A percentile compares a stretch with the other conserved stretches of the same genome.
phyloP scores from a whole-genome alignment of 2,329 filamentous ascomycete genomes.

The Helicocarpus griseus region DNA sequence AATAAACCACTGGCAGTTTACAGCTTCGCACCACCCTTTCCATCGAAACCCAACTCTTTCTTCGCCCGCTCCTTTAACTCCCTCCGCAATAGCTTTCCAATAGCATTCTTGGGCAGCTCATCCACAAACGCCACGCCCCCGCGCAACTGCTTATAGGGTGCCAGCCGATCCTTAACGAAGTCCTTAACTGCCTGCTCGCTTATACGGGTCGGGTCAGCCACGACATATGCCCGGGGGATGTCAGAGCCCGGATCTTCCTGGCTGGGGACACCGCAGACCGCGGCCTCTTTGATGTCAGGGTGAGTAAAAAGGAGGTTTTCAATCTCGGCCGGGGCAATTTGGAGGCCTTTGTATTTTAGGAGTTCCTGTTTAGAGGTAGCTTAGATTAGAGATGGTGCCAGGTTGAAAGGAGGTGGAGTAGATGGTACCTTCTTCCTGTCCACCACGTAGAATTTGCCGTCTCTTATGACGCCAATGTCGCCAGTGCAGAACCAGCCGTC shows the following conservation, averaged over 20 bases:
- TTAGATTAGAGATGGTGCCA: neutral
- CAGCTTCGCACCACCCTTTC: neutral
- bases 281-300: conserved; percentile 4
- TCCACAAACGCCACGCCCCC: conserved; percentile 3
- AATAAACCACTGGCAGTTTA: neutral
- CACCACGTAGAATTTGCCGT: conserved; percentile 2
- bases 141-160: conserved; percentile 2
- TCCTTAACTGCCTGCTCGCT: neutral
- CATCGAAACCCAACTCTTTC: conserved; percentile 1
- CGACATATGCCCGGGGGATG: neutral
- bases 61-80: conserved; percentile 4
- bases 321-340: conserved; percentile 3
- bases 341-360: conserved; percentile 3
- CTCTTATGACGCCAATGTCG: neutral
- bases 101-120: conserved; percentile 3
- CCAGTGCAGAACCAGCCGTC: conserved; percentile 6
- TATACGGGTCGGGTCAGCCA: neutral
- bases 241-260: neutral
- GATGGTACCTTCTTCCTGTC: conserved; percentile 4
- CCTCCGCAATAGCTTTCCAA: conserved; percentile 3
- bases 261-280: conserved; percentile 1
- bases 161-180: conserved; percentile 2
- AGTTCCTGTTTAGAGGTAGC: neutral
- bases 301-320: conserved; percentile 2
- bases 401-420: neutral